These are phyloP conservation scores for Tylopilus sp. DNA, from an alignment of 1,284 basidiomycete species.

Conservation along the genomic window DNA sequence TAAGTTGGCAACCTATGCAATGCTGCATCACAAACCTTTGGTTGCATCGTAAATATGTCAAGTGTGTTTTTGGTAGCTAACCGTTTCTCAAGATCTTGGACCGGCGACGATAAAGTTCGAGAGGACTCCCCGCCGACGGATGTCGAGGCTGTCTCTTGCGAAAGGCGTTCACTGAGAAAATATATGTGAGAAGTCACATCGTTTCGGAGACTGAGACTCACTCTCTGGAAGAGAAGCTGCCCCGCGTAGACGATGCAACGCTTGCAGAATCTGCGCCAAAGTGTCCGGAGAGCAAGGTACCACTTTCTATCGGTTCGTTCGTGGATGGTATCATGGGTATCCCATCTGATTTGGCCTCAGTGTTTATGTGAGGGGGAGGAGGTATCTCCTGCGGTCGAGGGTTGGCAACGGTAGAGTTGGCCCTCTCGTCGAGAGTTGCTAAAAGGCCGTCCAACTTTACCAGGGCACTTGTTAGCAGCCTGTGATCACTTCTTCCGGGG, in stretches of 20 bases:
- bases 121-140: conserved; percentile 51
- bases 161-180: conserved; percentile 48
- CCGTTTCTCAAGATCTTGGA: conserved; percentile 77
- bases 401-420: conserved; percentile 42
- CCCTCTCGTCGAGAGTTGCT: conserved; percentile 60
- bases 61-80: conserved; percentile 78
- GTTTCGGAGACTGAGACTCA: conserved; percentile 34
- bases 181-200: conserved; percentile 4
- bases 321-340: conserved; percentile 33
- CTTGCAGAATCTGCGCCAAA: conserved; percentile 38
- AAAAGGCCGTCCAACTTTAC: conserved; percentile 79
- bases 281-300: conserved; percentile 22
- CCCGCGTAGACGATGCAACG: conserved; percentile 47
- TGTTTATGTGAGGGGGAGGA: conserved; percentile 35
- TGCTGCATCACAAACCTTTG: conserved; percentile 59
- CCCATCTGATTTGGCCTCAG: conserved; percentile 42
- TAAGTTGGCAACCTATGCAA: conserved; percentile 15
- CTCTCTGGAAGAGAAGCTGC: conserved; percentile 54
- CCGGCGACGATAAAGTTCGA: conserved; percentile 50
- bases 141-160: conserved; percentile 56
- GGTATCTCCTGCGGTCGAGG: conserved; percentile 20
- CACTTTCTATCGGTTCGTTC: conserved; percentile 5
- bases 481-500: conserved; percentile 86
- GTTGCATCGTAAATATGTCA: conserved; percentile 95
- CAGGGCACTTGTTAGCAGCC: conserved; percentile 75